Percentiles rank a stretch among this genome's conserved stretches.
These are phyloP conservation scores for Leptographium procerum DNA, from an alignment of 2,329 filamentous ascomycete species.

Conservation along the genomic window DNA sequence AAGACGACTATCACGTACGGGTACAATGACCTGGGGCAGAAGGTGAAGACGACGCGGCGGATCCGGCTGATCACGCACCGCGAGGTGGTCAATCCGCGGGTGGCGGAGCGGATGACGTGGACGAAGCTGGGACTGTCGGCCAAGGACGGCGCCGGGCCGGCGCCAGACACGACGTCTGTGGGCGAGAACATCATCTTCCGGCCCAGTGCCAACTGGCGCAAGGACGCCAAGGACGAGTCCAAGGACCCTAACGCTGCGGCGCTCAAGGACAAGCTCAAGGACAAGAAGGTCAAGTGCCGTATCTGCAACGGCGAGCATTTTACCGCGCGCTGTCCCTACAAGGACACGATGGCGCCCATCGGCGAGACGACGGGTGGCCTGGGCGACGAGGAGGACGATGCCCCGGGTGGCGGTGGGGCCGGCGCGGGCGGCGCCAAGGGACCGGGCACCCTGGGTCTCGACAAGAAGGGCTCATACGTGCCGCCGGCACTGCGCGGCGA, in stretches of 20 bases:
- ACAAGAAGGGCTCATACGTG: slow-evolving; percentile 76
- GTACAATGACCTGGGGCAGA: slow-evolving; percentile 86
- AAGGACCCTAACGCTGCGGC: slow-evolving; percentile 61
- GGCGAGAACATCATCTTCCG: slow-evolving; percentile 98
- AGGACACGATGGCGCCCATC: slow-evolving; percentile 95
- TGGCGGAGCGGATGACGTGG: slow-evolving; percentile 91
- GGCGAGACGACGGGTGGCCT: slow-evolving; percentile 49
- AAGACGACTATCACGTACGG: slow-evolving; percentile 89
- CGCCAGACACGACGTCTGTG: slow-evolving; percentile 79
- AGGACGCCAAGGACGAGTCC: slow-evolving; percentile 69
- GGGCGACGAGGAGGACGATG: slow-evolving; percentile 46
- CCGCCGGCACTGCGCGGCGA: slow-evolving; percentile 81
- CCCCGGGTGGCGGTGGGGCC: slow-evolving; percentile 29
- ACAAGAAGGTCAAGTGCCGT: slow-evolving; percentile 99
- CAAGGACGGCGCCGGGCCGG: slow-evolving; percentile 73
- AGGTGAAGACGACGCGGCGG: slow-evolving; percentile 93
- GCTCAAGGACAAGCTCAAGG: slow-evolving; percentile 78
- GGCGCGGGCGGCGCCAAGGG: slow-evolving; percentile 34
- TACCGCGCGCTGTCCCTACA: slow-evolving; percentile 97
- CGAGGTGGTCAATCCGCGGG: slow-evolving; percentile 89
- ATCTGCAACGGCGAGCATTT: slow-evolving; percentile 99
- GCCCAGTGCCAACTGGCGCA: slow-evolving; percentile 87
- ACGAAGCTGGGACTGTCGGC: slow-evolving; percentile 84
- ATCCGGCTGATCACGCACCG: slow-evolving; percentile 87
- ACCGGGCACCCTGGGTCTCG: slow-evolving; percentile 42